Base-by-base conservation (phyloP, 805 yeast genomes). In the Pichia rugopelliculosa region DNA sequence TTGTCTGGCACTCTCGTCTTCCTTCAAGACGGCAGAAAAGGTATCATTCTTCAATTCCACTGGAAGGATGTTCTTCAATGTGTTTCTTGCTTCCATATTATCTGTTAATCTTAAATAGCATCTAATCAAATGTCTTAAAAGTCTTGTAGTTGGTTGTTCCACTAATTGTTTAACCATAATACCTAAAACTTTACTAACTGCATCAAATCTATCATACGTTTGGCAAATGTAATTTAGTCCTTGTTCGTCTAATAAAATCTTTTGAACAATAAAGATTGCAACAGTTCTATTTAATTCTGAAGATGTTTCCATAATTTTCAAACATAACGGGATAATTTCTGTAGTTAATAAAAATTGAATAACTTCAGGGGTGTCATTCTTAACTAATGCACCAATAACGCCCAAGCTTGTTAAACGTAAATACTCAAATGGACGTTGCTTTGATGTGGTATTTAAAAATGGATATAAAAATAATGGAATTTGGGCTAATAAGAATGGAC, bases 311-410 rank as follows among this genome's bases (percentile, higher is more conserved):
- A 91, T 91, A 52, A 93, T 91, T 58, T 93, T 82, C 50, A 91
- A 71, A 63, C 99, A 93, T 47, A 93, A 69, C 6, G 99, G 99
- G 30, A 93, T 95, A 57, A 93, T 91, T 64, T 91, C 99, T 0
- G 99, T 93, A n/a, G 96, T 82, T 40, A 91, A 72, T 59, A 91
- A 69, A 60, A 93, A 91, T 53, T 86, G 86, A 53, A 93, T 90
- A 39, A 91, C 98, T 57, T 91, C 96, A 15, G 96, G 88, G 4
- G 96, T 86, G 60, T 91, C 99, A 64, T 90, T 91, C 59, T 93
- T 91, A 23, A 93, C 98, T 47, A 91, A 71, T 0, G 99, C 98
- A 20, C 99, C 99, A 62, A 91, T 87, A 7, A 91, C 99, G 36
- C 99, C 99, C 51, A 91, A 76, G 46, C 96, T 85, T 1, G 99